Conservation (phyloP, 179 eudicot genomes). For the Spergularia azorica region DNA sequence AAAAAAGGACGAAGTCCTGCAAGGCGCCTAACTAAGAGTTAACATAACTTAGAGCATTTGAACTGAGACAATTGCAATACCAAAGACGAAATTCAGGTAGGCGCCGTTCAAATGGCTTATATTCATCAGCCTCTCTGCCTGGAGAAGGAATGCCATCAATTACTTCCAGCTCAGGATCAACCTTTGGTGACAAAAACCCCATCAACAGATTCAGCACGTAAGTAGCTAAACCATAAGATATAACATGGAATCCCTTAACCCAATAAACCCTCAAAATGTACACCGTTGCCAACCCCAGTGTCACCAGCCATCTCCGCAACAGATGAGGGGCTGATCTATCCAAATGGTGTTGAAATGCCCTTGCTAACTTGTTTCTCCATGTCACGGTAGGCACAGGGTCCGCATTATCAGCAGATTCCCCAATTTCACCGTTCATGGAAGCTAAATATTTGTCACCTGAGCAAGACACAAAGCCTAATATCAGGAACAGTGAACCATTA, state of each 20-base stretch:
- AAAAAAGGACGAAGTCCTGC: not conserved
- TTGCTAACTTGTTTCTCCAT: conserved; percentile 39
- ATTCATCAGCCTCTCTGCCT: conserved; percentile 44
- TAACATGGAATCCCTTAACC: conserved; percentile 51
- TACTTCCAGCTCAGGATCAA: conserved; percentile 60
- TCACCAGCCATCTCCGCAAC: conserved; percentile 51
- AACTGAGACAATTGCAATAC: conserved; percentile 28
- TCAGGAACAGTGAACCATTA: not conserved
- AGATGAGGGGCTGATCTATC: conserved; percentile 47
- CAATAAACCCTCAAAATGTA: conserved; percentile 48
- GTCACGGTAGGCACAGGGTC: conserved; percentile 24
- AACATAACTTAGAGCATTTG: not conserved
- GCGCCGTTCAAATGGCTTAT: conserved; percentile 54
- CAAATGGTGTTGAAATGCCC: conserved; percentile 39
- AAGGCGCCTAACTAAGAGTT: not conserved
- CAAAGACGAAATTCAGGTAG: conserved; percentile 57
- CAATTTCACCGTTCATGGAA: conserved; percentile 38
- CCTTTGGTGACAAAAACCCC: conserved; percentile 59
- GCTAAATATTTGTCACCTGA: conserved; percentile 13
- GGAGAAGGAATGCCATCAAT: conserved; percentile 47
- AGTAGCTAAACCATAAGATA: conserved; percentile 61
- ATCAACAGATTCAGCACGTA: conserved; percentile 59
- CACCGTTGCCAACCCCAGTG: conserved; percentile 42
- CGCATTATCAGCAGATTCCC: conserved; percentile 28
- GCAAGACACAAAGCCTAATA: not conserved